phyloP scores from a whole-genome alignment of 2,329 filamentous ascomycete genomes.

The Waltergamsia citrina region DNA sequence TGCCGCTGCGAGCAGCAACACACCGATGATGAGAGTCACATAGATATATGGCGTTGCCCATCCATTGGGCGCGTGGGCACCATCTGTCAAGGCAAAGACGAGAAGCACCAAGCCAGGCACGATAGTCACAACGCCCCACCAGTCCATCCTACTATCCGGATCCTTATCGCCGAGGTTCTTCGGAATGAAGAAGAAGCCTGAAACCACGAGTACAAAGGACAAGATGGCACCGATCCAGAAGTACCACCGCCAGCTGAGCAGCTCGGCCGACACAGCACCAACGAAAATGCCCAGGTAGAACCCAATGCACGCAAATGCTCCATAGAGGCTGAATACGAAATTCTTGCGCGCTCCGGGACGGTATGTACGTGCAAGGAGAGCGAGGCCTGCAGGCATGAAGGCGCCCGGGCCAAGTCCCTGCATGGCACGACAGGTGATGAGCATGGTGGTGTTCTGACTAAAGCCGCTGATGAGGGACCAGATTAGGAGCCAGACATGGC shows the following conservation, averaged over 20 bases:
- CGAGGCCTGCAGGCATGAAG: conserved; percentile 61
- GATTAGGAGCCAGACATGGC: conserved; percentile 53
- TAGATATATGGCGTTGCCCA: conserved; percentile 70
- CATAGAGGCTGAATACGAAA: conserved; percentile 51
- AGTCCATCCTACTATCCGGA: conserved; percentile 50
- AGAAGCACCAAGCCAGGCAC: conserved; percentile 58
- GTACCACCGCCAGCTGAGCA: conserved; percentile 56
- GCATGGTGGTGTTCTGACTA: conserved; percentile 55
- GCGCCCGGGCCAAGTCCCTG: conserved; percentile 67
- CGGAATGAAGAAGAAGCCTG: conserved; percentile 30
- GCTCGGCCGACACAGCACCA: conserved; percentile 53
- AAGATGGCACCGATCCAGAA: conserved; percentile 52
- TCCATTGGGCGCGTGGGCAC: conserved; percentile 55
- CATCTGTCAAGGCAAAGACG: conserved; percentile 68
- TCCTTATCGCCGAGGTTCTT: conserved; percentile 16
- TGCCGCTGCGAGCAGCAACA: conserved; percentile 46
- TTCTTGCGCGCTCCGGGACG: conserved; percentile 65
- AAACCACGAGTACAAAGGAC: conserved; percentile 34
- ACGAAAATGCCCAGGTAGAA: conserved; percentile 59
- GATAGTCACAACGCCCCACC: conserved; percentile 50
- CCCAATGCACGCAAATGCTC: conserved; percentile 45
- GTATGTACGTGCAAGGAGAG: conserved; percentile 59
- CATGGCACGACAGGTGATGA: conserved; percentile 64
- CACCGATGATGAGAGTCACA: conserved; percentile 53
- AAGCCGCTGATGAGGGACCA: conserved; percentile 67